Base-by-base conservation (phyloP, 148 eudicot genomes). In the Suaeda aralocaspica region DNA sequence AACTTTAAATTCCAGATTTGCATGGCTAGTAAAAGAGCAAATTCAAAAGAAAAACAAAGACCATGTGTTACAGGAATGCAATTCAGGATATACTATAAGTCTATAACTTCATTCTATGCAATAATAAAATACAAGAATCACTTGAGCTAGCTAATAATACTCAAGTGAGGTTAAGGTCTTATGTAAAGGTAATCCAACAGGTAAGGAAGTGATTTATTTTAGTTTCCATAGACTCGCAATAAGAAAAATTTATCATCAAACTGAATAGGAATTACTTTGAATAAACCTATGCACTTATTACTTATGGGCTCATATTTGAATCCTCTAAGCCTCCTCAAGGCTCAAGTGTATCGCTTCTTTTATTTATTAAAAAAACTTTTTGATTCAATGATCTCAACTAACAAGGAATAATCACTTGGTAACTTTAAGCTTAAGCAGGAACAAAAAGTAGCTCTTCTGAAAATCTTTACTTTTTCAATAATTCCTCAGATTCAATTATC, bases 151-250 rank as follows among this genome's bases (percentile, higher is more conserved):
- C 55, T 16, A 57, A 31, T 63, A n/a, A 24, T 9, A 10, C 66
- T 41, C 50, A 51, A 24, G 25, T 51, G 33, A 22, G 18, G 49
- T 39, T 63, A 49, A 63, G 51, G 51, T 72, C 61, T 56, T 41
- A 36, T 39, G 26, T 39, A 8, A 21, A 53, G 18, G n/a, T 34
- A 72, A 64, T 36, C 61, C 25, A 52, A 33, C 34, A 52, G 52
- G 11, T 36, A 63, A 36, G 61, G 62, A 72, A 11, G 53, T 63
- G 26, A 5, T 34, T 69, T 26, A 63, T 26, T 51, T 52, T 39
- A 28, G n/a, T 10, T 36, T 63, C 34, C 60, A 26, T 39, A 18
- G 36, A 16, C 19, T 63, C 22, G 19, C 25, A 31, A 22, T 30
- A 72, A 9, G 11, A 18, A 29, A 31, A 48, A 25, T 39, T 14